A percentile compares a stretch with the other conserved stretches of the same genome.
phyloP scores from a whole-genome alignment of 768 basidiomycete genomes.

The Suillus decipiens region DNA sequence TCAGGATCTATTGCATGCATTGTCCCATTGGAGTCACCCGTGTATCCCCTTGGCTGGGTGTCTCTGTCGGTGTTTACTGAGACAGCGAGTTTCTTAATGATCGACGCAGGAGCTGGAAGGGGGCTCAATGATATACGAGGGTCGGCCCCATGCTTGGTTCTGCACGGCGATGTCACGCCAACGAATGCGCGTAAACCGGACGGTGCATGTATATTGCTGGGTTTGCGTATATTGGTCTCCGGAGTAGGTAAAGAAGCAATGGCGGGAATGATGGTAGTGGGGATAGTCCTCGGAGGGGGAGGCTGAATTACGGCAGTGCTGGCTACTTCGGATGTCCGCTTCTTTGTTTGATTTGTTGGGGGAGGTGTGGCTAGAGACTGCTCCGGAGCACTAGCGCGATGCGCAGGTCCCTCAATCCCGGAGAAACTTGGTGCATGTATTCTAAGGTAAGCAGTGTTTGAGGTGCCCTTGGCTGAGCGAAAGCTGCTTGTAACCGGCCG shows the following conservation, averaged over 20 bases:
- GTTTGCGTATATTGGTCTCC: slow-evolving; percentile 12
- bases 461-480: neutral
- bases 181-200: neutral
- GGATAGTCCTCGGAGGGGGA: neutral
- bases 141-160: neutral
- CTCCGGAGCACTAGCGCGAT: neutral
- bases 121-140: neutral
- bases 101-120: neutral
- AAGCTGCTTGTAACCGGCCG: neutral
- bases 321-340: neutral
- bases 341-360: slow-evolving; percentile 10
- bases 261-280: neutral
- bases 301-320: neutral
- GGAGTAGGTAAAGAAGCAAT: slow-evolving; percentile 21
- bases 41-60: too few species aligned
- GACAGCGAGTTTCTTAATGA: slow-evolving; percentile 1
- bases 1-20: neutral
- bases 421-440: neutral
- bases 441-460: neutral
- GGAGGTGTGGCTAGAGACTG: slow-evolving; percentile 18
- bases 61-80: neutral
- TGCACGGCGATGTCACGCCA: neutral
- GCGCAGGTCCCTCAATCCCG: neutral
- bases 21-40: neutral
- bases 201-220: neutral